Evolutionary conservation across 1,284 basidiomycete genomes (phyloP), one percentile per base, ranked within the genome.

Genomic region (Bondarzewia mesenterica): DNA sequence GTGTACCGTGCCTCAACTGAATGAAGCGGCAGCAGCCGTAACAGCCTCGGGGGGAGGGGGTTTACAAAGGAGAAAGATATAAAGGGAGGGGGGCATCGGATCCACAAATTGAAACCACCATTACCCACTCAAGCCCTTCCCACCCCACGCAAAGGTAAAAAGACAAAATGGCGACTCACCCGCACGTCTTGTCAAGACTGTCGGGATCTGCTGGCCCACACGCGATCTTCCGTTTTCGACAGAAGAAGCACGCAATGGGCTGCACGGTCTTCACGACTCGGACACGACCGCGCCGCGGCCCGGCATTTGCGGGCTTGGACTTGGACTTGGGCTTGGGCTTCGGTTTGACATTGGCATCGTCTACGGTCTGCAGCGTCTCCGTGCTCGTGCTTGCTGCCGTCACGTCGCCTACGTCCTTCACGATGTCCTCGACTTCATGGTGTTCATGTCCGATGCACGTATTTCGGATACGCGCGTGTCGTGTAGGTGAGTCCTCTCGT

Each of bases 191-290:
- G 53, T 78, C 76, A 41, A 67, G 64, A 52, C 69, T 74, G 10
- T 68, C 73, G 3, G 72, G 67, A 16, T 69, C 53, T 1, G 77
- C 75, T 16, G 77, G 73, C 0, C 78, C 77, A 51, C 80, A 82
- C 3, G 80, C 80, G 48, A 83, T 82, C 63, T 83, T 82, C 39
- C 79, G 66, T 4, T 75, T 77, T 29, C 80, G 68, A 58, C 79
- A 82, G 57, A 82, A 82, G 12, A 76, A 64, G 53, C 79, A 82
- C 0, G 79, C 80, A 3, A 82, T 64, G 20, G 39, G 39, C 39
- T 41, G 39, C 5, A 41, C 39, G 16, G 15, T 41, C 2, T 7
- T 21, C 6, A 41, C 39, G 15, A 23, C 23, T n/a, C 39, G 39
- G 15, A 15, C 22, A 20, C 39, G 39, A 14, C 18, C 20, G 7